Conservation (phyloP, 169 alveolate species). For the Plasmodium ovale region DNA sequence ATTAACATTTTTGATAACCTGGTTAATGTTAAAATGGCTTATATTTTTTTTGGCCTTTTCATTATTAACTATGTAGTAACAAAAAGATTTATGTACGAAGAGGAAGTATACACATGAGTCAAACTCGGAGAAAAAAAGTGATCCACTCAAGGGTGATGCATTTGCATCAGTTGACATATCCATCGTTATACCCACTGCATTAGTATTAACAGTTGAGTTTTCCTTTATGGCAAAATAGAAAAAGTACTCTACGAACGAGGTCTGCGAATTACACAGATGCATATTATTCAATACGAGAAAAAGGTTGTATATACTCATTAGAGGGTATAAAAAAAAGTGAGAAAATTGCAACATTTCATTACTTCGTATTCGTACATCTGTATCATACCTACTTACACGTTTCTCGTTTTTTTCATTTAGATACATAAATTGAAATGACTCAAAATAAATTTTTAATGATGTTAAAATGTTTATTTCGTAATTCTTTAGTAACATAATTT, state of each 20-base stretch:
- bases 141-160: neutral
- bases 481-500: constrained; percentile 51
- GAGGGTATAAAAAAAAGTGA: constrained; percentile 54
- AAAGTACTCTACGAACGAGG: constrained; percentile 31
- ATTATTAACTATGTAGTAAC: constrained; percentile 42
- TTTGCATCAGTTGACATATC: neutral
- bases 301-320: constrained; percentile 51
- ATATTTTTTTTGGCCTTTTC: constrained; percentile 21
- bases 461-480: constrained; percentile 74
- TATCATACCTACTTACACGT: neutral
- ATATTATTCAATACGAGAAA: constrained; percentile 46
- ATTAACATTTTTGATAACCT: constrained; percentile 30
- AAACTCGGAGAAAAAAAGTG: constrained; percentile 53
- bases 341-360: constrained; percentile 40
- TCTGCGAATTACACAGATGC: constrained; percentile 54
- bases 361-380: neutral
- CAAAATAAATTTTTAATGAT: constrained; percentile 58
- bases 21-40: constrained; percentile 15
- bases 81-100: constrained; percentile 42
- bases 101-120: constrained; percentile 57
- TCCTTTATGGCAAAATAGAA: constrained; percentile 51
- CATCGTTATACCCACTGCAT: neutral
- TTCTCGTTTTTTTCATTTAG: constrained; percentile 25
- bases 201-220: neutral
- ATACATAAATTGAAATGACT: constrained; percentile 59